These are phyloP conservation scores for Catunica adiposa DNA, from an alignment of 2,329 filamentous ascomycete genomes.

Conservation along the genomic window DNA sequence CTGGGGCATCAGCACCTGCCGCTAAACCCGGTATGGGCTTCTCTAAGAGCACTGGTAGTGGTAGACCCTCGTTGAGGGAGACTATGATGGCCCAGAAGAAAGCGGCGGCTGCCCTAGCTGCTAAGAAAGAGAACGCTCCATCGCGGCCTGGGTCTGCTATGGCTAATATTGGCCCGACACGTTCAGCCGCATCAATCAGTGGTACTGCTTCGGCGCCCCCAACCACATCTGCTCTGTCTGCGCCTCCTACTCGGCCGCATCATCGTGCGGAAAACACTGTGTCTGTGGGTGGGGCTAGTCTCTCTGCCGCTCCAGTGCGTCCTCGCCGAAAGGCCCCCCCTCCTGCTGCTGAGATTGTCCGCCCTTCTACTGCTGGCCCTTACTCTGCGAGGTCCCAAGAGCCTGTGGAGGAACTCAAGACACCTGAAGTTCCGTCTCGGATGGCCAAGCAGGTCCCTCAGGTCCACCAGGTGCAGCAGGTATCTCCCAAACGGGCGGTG, in stretches of 20 bases:
- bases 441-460: slow-evolving; percentile 21
- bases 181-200: slow-evolving; percentile 24
- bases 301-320: slow-evolving; percentile 48
- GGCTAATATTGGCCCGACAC: slow-evolving; percentile 40
- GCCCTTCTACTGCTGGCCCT: slow-evolving; percentile 48
- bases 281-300: slow-evolving; percentile 33
- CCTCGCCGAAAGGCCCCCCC: slow-evolving; percentile 41
- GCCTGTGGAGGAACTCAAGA: slow-evolving; percentile 21
- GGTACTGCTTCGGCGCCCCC: slow-evolving; percentile 20
- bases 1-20: slow-evolving; percentile 31
- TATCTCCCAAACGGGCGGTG: slow-evolving; percentile 35
- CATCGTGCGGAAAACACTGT: slow-evolving; percentile 26
- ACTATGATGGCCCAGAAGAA: slow-evolving; percentile 72
- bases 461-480: slow-evolving; percentile 25
- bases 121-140: slow-evolving; percentile 32
- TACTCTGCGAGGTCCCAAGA: slow-evolving; percentile 45
- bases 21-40: slow-evolving; percentile 41
- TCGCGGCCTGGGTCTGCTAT: slow-evolving; percentile 46
- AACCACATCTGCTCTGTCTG: slow-evolving; percentile 17
- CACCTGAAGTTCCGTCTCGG: slow-evolving; percentile 27
- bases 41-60: slow-evolving; percentile 41
- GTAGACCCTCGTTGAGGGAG: slow-evolving; percentile 59
- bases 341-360: slow-evolving; percentile 32
- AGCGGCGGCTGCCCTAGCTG: slow-evolving; percentile 33
- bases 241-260: slow-evolving; percentile 15